Base-by-base conservation (phyloP, 2,329 filamentous ascomycete species). In the Cercospora sojina region DNA sequence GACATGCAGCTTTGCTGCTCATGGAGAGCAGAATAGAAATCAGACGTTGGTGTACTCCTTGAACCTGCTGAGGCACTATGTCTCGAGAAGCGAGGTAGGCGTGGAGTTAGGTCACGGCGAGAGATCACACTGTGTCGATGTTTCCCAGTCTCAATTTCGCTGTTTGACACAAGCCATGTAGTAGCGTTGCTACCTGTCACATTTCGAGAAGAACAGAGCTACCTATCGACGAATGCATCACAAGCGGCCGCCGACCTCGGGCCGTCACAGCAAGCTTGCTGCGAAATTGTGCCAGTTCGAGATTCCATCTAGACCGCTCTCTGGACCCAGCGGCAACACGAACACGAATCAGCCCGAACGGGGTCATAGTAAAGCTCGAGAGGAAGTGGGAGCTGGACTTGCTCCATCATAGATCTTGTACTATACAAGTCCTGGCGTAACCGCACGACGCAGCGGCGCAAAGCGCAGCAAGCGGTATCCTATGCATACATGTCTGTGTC, bases 401-500 rank as follows among this genome's bases (percentile, higher is more conserved):
- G 31, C 31, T 57, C 53, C 58, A 29, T 20, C 32, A 9, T 60
- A 16, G 58, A 49, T 29, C 20, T 31, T 58, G 23, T 62, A 56
- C 49, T 62, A 38, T 61, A 62, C 64, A 65, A 55, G 27, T 35
- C 59, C 32, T 16, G 20, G 63, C 20, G 47, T 53, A 53, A 25
- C 25, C 47, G 23, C 23, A 49, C 20, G 31, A 3, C n/a, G 27
- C 13, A 51, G 31, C 47, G 16, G 31, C 16, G 18, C 31, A 25
- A 27, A 23, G 23, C 58, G 16, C 29, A 27, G 57, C 51, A 29
- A 31, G 51, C 55, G 57, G 55, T 58, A 32, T 9, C 16, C 53
- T 16, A 38, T 57, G 62, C 53, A 64, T 61, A 59, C 62, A 65
- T 35, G 43, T 57, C 32, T 35, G 29, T 29, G 13, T 63, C 60